Evolutionary conservation across 2,329 filamentous ascomycete species (phyloP).

Genomic region (Corynespora cassiicola): DNA sequence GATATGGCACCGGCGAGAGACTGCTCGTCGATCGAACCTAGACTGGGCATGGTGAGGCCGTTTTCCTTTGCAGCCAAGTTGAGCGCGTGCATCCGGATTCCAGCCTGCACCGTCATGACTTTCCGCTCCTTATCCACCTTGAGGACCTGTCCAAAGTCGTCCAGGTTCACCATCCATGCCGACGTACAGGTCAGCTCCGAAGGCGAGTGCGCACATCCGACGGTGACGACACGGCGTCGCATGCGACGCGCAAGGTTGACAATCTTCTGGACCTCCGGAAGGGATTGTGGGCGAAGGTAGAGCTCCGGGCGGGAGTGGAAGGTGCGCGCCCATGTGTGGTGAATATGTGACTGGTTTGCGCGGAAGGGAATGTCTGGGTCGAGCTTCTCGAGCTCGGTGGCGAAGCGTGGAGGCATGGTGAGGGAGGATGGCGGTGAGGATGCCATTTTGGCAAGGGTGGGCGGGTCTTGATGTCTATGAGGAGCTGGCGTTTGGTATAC

Average conservation of each 20-base stretch:
- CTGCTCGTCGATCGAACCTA: constrained; percentile 95
- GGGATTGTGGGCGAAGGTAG: constrained; percentile 82
- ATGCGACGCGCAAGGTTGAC: constrained; percentile 81
- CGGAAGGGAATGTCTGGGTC: constrained; percentile 76
- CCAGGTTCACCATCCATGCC: constrained; percentile 93
- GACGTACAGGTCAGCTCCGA: constrained; percentile 92
- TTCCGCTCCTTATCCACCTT: constrained; percentile 70
- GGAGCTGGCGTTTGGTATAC: neutral
- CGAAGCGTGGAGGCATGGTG: constrained; percentile 48
- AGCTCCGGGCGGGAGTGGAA: constrained; percentile 90
- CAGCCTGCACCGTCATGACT: constrained; percentile 81
- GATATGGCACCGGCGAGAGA: constrained; percentile 90
- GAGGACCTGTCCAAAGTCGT: constrained; percentile 77
- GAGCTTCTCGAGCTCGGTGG: constrained; percentile 63
- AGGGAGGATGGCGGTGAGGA: constrained; percentile 25
- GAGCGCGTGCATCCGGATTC: constrained; percentile 80
- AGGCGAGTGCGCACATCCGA: constrained; percentile 92
- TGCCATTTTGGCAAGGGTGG: constrained; percentile 27
- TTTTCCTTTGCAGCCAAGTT: constrained; percentile 75
- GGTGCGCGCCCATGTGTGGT: constrained; percentile 94
- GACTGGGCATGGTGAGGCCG: constrained; percentile 85
- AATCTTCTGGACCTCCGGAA: constrained; percentile 82
- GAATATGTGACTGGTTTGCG: constrained; percentile 73
- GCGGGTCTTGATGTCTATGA: neutral
- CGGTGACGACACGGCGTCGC: constrained; percentile 80